These are phyloP conservation scores for Elsinoe australis DNA, from an alignment of 2,329 filamentous ascomycete species.

Conservation along the genomic window DNA sequence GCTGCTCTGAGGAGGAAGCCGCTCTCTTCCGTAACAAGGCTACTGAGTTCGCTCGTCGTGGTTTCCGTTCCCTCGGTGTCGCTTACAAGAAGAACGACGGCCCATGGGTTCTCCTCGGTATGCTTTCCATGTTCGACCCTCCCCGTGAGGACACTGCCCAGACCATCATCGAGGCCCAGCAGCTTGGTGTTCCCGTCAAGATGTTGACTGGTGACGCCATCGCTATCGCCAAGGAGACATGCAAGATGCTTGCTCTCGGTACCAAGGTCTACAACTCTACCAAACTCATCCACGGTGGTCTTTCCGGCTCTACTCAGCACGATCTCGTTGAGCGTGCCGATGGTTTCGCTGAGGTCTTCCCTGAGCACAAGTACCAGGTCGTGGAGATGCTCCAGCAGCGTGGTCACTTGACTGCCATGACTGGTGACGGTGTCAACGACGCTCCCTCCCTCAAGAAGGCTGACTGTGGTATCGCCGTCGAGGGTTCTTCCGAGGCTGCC, in stretches of 20 bases:
- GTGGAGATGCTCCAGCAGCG: constrained; percentile 69
- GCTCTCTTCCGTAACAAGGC: constrained; percentile 64
- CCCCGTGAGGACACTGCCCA: constrained; percentile 71
- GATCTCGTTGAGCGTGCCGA: constrained; percentile 69
- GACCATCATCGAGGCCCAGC: constrained; percentile 68
- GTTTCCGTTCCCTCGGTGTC: constrained; percentile 73
- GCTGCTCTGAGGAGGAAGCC: constrained; percentile 58
- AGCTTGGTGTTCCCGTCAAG: constrained; percentile 70
- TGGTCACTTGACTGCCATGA: constrained; percentile 67
- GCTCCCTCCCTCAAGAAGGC: constrained; percentile 67
- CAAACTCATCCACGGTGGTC: constrained; percentile 67
- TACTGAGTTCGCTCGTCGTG: constrained; percentile 66
- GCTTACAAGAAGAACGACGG: constrained; percentile 70
- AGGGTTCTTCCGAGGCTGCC: constrained; percentile 63
- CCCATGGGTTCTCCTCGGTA: constrained; percentile 65
- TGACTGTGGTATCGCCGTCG: constrained; percentile 66
- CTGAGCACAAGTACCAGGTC: constrained; percentile 69
- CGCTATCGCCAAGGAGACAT: constrained; percentile 72
- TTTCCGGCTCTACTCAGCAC: constrained; percentile 64
- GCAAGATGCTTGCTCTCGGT: constrained; percentile 71
- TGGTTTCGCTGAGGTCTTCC: constrained; percentile 67
- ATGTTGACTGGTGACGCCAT: constrained; percentile 77
- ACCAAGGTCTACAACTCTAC: constrained; percentile 78
- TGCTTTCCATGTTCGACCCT: constrained; percentile 74
- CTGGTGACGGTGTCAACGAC: constrained; percentile 69